Base-by-base conservation (phyloP, 2,329 filamentous ascomycete genomes). In the Emmonsia crescens region DNA sequence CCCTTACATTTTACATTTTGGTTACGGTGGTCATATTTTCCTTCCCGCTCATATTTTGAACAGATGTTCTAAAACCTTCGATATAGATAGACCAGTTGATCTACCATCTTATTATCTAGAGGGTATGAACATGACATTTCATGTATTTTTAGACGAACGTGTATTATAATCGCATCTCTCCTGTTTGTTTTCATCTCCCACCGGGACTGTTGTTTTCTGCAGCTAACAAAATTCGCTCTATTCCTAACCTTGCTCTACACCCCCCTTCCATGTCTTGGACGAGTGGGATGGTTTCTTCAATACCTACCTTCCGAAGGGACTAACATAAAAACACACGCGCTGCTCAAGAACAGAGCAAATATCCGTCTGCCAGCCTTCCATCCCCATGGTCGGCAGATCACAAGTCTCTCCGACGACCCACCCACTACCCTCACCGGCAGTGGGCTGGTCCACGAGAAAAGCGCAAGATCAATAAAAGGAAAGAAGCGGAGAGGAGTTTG, bases 351-450 rank as follows among this genome's bases (percentile, higher is more conserved):
- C 80, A 81, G 79, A 80, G 75, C 68, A 71, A 49, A 63, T 68
- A 73, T 71, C 77, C 76, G 74, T 82, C 79, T 79, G 69, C 78
- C 65, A 64, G 78, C 72, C 72, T 73, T 68, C 66, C 62, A 68
- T 66, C 24, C 24, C 76, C 72, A 76, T 81, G 75, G 73, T 77
- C 79, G 77, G 70, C 63, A 77, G 80, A 79, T 80, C 78, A 79
- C 78, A 76, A 80, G 78, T 78, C 74, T 71, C 66, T 66, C 62
- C 66, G 63, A 66, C 61, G 54, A 51, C 55, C 54, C 60, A 59
- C 63, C 51, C n/a, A 3, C 33, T 21, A 10, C 12, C 52, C 19
- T 36, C 19, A 3, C 16, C 3, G 49, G 19, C 19, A n/a, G 49
- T 54, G 31, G 19, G 27, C 6, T 36, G 4, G 52, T 4, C 40